A percentile compares a stretch with the other conserved stretches of the same genome.
phyloP scores from a whole-genome alignment of 768 basidiomycete species.

The Rhodocollybia butyracea region DNA sequence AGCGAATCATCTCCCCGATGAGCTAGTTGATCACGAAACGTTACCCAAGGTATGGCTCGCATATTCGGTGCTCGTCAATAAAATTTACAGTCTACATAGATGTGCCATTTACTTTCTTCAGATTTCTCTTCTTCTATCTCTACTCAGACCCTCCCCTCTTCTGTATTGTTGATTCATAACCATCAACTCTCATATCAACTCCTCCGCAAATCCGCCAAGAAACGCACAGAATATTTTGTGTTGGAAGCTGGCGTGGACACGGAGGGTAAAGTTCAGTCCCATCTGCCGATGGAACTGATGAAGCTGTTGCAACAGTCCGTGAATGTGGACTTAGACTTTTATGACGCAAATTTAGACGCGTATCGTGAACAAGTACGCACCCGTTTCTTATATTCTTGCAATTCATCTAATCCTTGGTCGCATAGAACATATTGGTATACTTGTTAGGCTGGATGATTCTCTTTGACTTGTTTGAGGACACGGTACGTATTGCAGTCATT shows the following conservation, averaged over 20 bases:
- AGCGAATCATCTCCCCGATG: slow-evolving; percentile 52
- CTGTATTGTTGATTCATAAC: slow-evolving; percentile 28
- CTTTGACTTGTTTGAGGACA: slow-evolving; percentile 80
- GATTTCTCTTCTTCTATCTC: slow-evolving; percentile 11
- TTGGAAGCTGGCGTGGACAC: slow-evolving; percentile 83
- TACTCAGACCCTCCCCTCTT: not conserved
- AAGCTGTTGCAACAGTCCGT: slow-evolving; percentile 53
- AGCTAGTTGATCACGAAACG: slow-evolving; percentile 60
- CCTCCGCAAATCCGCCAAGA: slow-evolving; percentile 63
- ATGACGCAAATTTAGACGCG: slow-evolving; percentile 26
- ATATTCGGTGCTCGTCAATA: not conserved
- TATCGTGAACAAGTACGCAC: slow-evolving; percentile 36
- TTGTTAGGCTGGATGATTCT: slow-evolving; percentile 90
- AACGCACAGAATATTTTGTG: slow-evolving; percentile 78
- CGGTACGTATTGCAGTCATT: slow-evolving; percentile 47
- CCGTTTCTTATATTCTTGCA: not conserved
- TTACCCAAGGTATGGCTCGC: slow-evolving; percentile 51
- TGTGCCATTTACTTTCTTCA: slow-evolving; percentile 77
- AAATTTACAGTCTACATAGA: slow-evolving; percentile 36
- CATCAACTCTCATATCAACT: slow-evolving; percentile 79
- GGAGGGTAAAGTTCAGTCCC: slow-evolving; percentile 47
- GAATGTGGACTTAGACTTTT: slow-evolving; percentile 20
- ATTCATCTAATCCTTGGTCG: slow-evolving; percentile 10
- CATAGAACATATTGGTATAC: slow-evolving; percentile 54
- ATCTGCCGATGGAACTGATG: slow-evolving; percentile 68